phyloP scores from a whole-genome alignment of 345 rosid genomes.

The Mercurialis annua region DNA sequence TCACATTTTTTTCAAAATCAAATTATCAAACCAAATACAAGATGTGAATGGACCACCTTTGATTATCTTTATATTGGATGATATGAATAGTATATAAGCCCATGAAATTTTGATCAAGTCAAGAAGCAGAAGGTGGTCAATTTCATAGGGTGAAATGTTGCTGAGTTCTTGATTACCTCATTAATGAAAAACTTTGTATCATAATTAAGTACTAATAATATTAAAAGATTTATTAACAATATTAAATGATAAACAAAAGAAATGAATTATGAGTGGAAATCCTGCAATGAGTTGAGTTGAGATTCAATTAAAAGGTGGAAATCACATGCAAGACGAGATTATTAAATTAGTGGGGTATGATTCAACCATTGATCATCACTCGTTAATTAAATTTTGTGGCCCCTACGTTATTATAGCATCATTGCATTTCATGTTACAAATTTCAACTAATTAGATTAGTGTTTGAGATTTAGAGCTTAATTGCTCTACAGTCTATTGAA shows the following conservation, averaged over 20 bases:
- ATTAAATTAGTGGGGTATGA: conserved; percentile 21
- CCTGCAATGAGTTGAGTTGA: conserved; percentile 4
- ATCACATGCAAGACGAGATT: neutral
- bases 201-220: neutral
- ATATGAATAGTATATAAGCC: neutral
- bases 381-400: neutral
- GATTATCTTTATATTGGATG: neutral
- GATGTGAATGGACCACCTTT: neutral
- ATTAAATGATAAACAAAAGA: neutral
- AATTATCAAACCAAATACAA: neutral
- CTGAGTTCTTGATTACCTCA: conserved; percentile 30
- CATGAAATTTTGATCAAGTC: neutral
- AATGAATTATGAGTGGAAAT: conserved; percentile 3
- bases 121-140: neutral
- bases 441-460: no score
- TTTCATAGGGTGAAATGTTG: conserved; percentile 25
- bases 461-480: no score
- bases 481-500: no score
- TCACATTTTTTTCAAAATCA: neutral
- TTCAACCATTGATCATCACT: neutral
- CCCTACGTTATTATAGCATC: neutral
- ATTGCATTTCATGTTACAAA: neutral
- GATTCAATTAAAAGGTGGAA: conserved; percentile 23
- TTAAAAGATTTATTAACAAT: neutral
- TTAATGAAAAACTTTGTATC: neutral